phyloP scores from a whole-genome alignment of 305 asterid genomes.

The Petunia hybrid region DNA sequence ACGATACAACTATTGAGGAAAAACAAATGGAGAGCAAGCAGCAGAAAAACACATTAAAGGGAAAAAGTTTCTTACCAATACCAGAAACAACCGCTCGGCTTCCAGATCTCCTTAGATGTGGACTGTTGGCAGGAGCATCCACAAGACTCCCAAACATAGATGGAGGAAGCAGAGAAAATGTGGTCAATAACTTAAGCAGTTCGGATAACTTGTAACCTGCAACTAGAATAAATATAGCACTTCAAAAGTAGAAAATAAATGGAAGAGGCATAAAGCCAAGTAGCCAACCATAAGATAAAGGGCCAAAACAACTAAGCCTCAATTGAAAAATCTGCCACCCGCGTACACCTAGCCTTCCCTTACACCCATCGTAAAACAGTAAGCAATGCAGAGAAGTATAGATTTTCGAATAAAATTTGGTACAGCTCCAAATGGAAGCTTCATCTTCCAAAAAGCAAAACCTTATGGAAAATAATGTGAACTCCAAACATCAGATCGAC shows the following conservation, averaged over 20 bases:
- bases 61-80: conserved; percentile 60
- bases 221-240: conserved; percentile 18
- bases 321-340: not conserved
- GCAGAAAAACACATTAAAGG: conserved; percentile 14
- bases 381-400: not conserved
- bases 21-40: conserved; percentile 20
- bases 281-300: conserved; percentile 9
- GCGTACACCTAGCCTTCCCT: not conserved
- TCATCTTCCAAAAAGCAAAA: not conserved
- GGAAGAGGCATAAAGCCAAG: not conserved
- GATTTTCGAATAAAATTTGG: not conserved
- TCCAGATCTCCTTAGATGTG: conserved; percentile 94
- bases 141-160: conserved; percentile 92
- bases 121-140: conserved; percentile 72
- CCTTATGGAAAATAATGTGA: not conserved
- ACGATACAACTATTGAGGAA: not conserved
- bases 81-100: conserved; percentile 86
- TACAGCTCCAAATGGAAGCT: not conserved
- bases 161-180: conserved; percentile 55
- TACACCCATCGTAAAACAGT: no score
- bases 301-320: not conserved
- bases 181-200: conserved; percentile 37
- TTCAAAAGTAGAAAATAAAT: not conserved
- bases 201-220: conserved; percentile 27
- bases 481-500: conserved; percentile 2